These are phyloP conservation scores for Colletotrichum gloeosporioides DNA, from an alignment of 2,329 filamentous ascomycete species.

Conservation along the genomic window DNA sequence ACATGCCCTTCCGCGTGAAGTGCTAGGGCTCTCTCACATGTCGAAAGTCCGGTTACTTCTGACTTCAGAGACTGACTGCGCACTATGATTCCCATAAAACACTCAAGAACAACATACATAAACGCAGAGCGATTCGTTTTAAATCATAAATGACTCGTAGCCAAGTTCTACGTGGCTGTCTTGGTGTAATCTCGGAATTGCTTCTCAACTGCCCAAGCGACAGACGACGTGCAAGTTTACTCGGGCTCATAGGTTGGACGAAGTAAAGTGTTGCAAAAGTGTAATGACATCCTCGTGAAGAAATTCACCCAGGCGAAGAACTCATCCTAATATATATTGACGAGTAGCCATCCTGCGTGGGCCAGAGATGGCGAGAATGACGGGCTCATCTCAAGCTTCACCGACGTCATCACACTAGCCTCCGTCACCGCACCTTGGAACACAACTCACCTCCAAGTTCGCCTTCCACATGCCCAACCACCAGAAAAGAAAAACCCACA, in stretches of 20 bases:
- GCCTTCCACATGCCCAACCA: background rate
- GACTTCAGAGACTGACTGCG: too few relatives aligned
- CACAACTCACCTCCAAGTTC: background rate
- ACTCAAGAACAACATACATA: background rate
- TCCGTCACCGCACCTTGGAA: background rate
- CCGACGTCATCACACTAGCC: background rate
- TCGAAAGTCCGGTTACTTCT: too few relatives aligned
- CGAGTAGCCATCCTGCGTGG: background rate
- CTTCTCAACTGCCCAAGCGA: background rate
- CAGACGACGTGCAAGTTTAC: background rate
- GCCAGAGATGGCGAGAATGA: background rate
- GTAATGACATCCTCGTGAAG: background rate
- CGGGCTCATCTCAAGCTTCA: background rate
- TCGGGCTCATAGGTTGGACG: background rate
- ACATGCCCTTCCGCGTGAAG: background rate
- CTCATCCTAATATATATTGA: background rate
- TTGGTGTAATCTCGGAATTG: background rate
- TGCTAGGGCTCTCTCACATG: background rate
- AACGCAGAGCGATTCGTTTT: background rate
- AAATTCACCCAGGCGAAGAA: background rate
- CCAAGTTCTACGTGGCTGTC: background rate
- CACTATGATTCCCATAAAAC: too few relatives aligned
- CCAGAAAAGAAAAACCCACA: background rate
- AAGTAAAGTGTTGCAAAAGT: background rate
- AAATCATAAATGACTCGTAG: accelerated